Percentiles rank a stretch among this genome's conserved stretches.
Evolutionary conservation across 2,329 filamentous ascomycete species (phyloP).

Genomic region (Aspergillus fumigatus): DNA sequence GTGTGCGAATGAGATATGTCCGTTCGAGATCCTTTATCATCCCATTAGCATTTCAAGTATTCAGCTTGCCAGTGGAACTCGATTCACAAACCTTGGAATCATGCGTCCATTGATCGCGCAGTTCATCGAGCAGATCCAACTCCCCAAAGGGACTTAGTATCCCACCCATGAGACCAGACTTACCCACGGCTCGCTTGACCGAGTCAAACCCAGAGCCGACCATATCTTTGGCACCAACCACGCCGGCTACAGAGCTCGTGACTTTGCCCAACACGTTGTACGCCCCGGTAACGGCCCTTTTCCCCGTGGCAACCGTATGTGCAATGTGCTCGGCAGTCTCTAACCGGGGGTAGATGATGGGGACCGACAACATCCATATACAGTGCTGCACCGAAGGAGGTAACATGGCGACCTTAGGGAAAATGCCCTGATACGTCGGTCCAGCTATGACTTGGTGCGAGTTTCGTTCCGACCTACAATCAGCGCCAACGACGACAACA

Average conservation of each 20-base stretch:
- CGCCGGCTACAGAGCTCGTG: constrained; percentile 88
- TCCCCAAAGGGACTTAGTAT: constrained; percentile 96
- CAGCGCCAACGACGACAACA: constrained; percentile 82
- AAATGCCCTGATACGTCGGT: constrained; percentile 93
- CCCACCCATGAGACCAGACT: constrained; percentile 90
- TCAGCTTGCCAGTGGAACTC: not conserved
- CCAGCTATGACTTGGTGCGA: constrained; percentile 90
- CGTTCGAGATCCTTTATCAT: constrained; percentile 71
- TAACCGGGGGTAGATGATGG: constrained; percentile 82
- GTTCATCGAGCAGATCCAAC: constrained; percentile 87
- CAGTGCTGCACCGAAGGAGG: constrained; percentile 94
- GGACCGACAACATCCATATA: constrained; percentile 91
- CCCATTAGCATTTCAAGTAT: not conserved
- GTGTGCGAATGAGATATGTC: constrained; percentile 90
- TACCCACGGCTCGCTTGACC: constrained; percentile 95
- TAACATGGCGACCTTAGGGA: constrained; percentile 87
- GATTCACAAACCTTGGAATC: constrained; percentile 68
- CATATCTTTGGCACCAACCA: constrained; percentile 90
- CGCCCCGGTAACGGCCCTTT: constrained; percentile 92
- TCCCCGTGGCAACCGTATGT: constrained; percentile 86
- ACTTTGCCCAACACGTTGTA: constrained; percentile 96
- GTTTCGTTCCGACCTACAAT: constrained; percentile 87
- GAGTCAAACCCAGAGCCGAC: constrained; percentile 90
- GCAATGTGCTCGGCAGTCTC: constrained; percentile 89
- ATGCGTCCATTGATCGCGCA: constrained; percentile 97